Evolutionary conservation across 106 monocot species (phyloP).

Genomic region (Dendrobium chrysotoxum): DNA sequence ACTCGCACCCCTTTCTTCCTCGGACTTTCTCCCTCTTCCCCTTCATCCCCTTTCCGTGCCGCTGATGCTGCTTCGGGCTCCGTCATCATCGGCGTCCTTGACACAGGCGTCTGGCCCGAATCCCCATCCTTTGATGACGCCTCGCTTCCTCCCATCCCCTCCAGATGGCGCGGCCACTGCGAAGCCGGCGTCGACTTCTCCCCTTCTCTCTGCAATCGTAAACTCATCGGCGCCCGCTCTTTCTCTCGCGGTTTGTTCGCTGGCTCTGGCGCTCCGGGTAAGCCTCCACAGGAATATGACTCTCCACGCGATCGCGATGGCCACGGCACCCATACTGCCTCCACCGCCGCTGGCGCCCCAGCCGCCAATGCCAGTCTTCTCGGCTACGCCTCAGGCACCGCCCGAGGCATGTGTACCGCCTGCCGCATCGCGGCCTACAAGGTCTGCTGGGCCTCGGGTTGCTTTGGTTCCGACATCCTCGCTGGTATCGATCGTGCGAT

Average conservation of each 20-base stretch:
- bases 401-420: conserved; percentile 29
- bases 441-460: conserved; percentile 56
- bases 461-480: conserved; percentile 65
- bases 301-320: conserved; percentile 37
- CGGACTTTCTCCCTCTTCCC: conserved; percentile 2
- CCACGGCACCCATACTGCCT: conserved; percentile 40
- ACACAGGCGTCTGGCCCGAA: conserved; percentile 65
- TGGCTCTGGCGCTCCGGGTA: neutral
- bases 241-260: conserved; percentile 46
- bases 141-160: conserved; percentile 26
- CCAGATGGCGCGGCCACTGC: conserved; percentile 34
- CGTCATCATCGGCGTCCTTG: conserved; percentile 49
- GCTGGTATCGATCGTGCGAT: conserved; percentile 57
- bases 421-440: conserved; percentile 53
- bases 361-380: conserved; percentile 32
- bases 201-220: conserved; percentile 42
- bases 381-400: conserved; percentile 28
- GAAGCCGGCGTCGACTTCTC: conserved; percentile 40
- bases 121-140: conserved; percentile 34
- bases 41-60: conserved; percentile 4
- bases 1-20: conserved; percentile 35
- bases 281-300: conserved; percentile 4
- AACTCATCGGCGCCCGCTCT: conserved; percentile 57
- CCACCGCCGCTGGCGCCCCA: conserved; percentile 25
- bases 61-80: conserved; percentile 12